A percentile compares a stretch with the other conserved stretches of the same genome.
Conservation (phyloP, 495 filamentous ascomycete genomes). For the Penicillium simplicissimum region DNA sequence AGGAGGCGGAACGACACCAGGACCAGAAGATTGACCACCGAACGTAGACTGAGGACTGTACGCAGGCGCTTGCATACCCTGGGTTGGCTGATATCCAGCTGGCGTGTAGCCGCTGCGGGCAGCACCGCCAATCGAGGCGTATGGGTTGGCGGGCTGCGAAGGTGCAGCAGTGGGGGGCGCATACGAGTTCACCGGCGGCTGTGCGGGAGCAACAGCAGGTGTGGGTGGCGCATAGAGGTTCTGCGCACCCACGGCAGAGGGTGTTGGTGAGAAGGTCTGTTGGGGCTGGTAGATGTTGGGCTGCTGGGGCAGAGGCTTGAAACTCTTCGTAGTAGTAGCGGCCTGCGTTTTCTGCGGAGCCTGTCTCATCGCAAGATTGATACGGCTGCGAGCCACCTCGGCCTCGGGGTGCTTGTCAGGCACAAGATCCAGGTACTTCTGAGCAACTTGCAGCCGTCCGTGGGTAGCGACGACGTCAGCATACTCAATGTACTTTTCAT, state of each 20-base stretch:
- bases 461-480: conserved; percentile 92
- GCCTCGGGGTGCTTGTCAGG: conserved; percentile 85
- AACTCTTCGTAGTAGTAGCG: conserved; percentile 25
- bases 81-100: conserved; percentile 52
- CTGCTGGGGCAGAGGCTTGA: conserved; percentile 43
- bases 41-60: conserved; percentile 41
- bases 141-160: conserved; percentile 56
- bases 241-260: conserved; percentile 31
- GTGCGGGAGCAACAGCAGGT: conserved; percentile 15
- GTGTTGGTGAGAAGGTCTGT: conserved; percentile 37
- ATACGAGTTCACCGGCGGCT: conserved; percentile 32
- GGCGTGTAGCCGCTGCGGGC: conserved; percentile 34
- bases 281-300: conserved; percentile 43
- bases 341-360: conserved; percentile 42
- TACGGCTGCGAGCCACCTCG: conserved; percentile 80
- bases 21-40: conserved; percentile 40
- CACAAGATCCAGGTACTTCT: conserved; percentile 88
- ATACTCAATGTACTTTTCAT: conserved; percentile 96
- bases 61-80: conserved; percentile 34
- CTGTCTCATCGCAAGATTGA: conserved; percentile 83
- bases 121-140: conserved; percentile 52
- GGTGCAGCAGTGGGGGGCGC: conserved; percentile 34
- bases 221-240: conserved; percentile 42
- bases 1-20: conserved; percentile 55
- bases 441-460: conserved; percentile 80